Evolutionary conservation across 1,139 yeast genomes (phyloP).

Genomic region (Zygotorulaspora mrakii): DNA sequence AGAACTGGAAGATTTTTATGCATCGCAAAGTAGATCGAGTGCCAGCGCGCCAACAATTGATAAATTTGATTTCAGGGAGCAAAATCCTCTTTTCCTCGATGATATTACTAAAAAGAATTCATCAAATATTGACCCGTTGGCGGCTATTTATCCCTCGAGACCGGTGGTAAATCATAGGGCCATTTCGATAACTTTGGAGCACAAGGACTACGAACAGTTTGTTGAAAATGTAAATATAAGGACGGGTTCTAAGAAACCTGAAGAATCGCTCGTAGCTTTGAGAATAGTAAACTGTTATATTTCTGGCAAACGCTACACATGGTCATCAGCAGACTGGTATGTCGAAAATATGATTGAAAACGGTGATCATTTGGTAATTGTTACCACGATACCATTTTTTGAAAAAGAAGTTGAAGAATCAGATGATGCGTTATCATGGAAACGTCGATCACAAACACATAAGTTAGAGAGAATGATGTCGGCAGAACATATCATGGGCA

Average conservation of each 20-base stretch:
- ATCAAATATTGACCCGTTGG: conserved; percentile 22
- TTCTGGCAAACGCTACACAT: conserved; percentile 61
- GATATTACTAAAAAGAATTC: conserved; percentile 11
- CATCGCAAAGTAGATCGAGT: conserved; percentile 29
- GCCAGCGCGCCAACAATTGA: conserved; percentile 27
- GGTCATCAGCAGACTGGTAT: conserved; percentile 71
- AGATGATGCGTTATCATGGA: conserved; percentile 5
- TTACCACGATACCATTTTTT: conserved; percentile 42
- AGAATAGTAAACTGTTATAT: conserved; percentile 58
- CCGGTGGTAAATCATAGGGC: conserved; percentile 53
- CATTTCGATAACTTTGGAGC: conserved; percentile 46
- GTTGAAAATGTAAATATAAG: conserved; percentile 16
- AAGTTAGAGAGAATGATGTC: conserved; percentile 8
- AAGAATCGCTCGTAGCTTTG: conserved; percentile 34
- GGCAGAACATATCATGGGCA: conserved; percentile 6
- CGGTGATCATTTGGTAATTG: conserved; percentile 62
- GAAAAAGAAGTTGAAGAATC: conserved; percentile 23
- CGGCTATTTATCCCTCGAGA: conserved; percentile 46
- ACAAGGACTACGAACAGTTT: conserved; percentile 39
- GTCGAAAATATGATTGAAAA: conserved; percentile 49
- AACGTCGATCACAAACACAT: conserved; percentile 6
- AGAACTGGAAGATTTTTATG: conserved; percentile 56
- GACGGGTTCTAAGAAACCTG: conserved; percentile 32
- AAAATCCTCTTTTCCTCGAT: conserved; percentile 22
- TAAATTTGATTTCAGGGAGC: conserved; percentile 34